These are phyloP conservation scores for Ophiostoma ulmi DNA, from an alignment of 2,329 filamentous ascomycete genomes.

Conservation along the genomic window DNA sequence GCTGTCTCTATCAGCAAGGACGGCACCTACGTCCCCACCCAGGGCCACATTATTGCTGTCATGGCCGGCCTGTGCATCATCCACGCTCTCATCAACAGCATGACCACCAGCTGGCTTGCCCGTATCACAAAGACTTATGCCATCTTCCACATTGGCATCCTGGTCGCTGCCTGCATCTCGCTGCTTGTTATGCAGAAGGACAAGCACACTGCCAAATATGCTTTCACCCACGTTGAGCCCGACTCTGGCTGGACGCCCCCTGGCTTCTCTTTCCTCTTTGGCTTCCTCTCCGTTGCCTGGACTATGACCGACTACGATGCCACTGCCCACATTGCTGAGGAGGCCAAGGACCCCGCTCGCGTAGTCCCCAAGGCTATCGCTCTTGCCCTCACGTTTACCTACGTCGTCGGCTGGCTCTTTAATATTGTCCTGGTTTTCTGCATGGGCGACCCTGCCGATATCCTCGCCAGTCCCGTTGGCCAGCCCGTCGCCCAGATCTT, in stretches of 20 bases:
- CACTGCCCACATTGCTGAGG: conserved; percentile 44
- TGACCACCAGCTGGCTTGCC: conserved; percentile 55
- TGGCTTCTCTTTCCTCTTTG: conserved; percentile 55
- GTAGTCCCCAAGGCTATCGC: conserved; percentile 50
- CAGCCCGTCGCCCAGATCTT: conserved; percentile 55
- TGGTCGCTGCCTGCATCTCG: conserved; percentile 48
- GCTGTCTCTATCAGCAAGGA: conserved; percentile 48
- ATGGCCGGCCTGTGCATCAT: conserved; percentile 51
- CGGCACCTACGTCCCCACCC: conserved; percentile 44
- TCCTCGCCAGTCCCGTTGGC: conserved; percentile 42
- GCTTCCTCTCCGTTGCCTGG: conserved; percentile 56
- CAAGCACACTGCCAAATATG: conserved; percentile 49
- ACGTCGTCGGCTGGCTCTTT: conserved; percentile 51
- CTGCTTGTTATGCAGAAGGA: conserved; percentile 47
- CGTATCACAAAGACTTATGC: conserved; percentile 54
- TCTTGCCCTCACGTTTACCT: conserved; percentile 52
- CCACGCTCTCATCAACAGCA: conserved; percentile 49
- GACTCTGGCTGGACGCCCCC: conserved; percentile 49
- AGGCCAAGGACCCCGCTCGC: conserved; percentile 36
- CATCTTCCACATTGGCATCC: conserved; percentile 50
- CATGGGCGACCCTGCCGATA: conserved; percentile 47
- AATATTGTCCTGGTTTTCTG: conserved; percentile 55
- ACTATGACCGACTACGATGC: conserved; percentile 50
- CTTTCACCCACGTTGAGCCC: conserved; percentile 50
- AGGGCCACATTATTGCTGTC: conserved; percentile 46